These are phyloP conservation scores for Mentha longifolia DNA, from an alignment of 257 asterid species.

Conservation along the genomic window DNA sequence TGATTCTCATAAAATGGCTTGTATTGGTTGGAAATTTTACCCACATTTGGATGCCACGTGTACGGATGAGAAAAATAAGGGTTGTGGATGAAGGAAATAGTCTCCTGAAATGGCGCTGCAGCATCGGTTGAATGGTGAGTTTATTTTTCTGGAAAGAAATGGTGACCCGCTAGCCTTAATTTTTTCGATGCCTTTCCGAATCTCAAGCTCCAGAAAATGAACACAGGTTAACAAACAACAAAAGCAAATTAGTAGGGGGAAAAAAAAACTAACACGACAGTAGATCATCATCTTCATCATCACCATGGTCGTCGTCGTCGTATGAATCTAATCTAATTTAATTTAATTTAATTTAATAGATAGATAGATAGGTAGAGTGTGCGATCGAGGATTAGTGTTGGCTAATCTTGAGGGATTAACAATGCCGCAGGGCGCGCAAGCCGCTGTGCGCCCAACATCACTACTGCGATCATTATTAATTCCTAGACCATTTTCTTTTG, in stretches of 20 bases:
- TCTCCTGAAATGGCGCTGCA: constrained; percentile 30
- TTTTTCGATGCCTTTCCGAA: constrained; percentile 32
- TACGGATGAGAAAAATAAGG: too few relatives aligned
- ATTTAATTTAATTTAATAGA: background rate
- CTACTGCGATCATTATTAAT: background rate
- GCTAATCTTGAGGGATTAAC: constrained; percentile 29
- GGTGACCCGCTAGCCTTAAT: constrained; percentile 21
- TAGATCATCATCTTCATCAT: background rate
- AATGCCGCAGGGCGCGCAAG: constrained; percentile 69
- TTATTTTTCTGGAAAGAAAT: constrained; percentile 3
- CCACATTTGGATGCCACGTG: too few relatives aligned
- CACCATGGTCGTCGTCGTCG: background rate
- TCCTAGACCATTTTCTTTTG: constrained; percentile 34
- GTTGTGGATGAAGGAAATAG: background rate
- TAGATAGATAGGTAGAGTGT: too few relatives aligned
- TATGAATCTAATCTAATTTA: background rate
- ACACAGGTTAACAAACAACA: constrained; percentile 22
- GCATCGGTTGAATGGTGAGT: background rate
- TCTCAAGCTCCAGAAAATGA: constrained; percentile 31
- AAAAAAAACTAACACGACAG: background rate
- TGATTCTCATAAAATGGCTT: too few relatives aligned
- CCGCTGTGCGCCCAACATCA: constrained; percentile 48
- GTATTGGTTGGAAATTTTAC: too few relatives aligned
- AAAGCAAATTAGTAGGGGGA: background rate
- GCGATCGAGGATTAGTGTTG: background rate